Evolutionary conservation across 2,329 filamentous ascomycete genomes (phyloP).

Genomic region (Periconia sp.): DNA sequence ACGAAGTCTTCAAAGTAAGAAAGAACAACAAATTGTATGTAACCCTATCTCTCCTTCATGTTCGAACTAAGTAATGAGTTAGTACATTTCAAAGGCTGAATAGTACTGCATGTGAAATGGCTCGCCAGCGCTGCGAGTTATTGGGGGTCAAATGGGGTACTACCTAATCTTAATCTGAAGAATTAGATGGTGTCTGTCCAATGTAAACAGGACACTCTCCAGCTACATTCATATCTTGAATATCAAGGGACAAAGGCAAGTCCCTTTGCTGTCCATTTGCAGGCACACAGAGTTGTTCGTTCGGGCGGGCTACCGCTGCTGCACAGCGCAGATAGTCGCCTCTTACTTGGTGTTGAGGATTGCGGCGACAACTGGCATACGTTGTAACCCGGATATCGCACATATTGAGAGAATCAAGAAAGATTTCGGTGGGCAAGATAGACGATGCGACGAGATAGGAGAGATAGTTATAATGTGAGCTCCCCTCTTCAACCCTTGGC

Average conservation of each 20-base stretch:
- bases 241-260: conserved; percentile 8
- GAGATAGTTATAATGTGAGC: too few species aligned
- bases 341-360: conserved; percentile 7
- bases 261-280: conserved; percentile 7
- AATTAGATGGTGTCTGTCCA: conserved; percentile 9
- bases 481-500: too few species aligned
- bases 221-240: conserved; percentile 4
- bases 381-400: too few species aligned
- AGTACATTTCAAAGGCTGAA: conserved; percentile 9
- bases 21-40: conserved; percentile 16
- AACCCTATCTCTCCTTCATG: not conserved
- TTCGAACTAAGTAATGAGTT: conserved; percentile 10
- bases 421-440: too few species aligned
- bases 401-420: too few species aligned
- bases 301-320: conserved; percentile 4
- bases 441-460: too few species aligned
- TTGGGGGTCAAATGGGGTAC: conserved; percentile 9
- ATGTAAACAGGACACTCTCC: conserved; percentile 4
- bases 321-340: conserved; percentile 2
- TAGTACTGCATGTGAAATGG: conserved; percentile 5
- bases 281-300: conserved; percentile 9
- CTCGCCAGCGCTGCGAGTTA: conserved; percentile 7
- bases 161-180: conserved; percentile 8
- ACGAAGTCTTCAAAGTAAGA: conserved; percentile 31
- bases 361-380: too few species aligned